These are phyloP conservation scores for Citrullus mucosospermus DNA, from an alignment of 306 rosid genomes.

Conservation along the genomic window DNA sequence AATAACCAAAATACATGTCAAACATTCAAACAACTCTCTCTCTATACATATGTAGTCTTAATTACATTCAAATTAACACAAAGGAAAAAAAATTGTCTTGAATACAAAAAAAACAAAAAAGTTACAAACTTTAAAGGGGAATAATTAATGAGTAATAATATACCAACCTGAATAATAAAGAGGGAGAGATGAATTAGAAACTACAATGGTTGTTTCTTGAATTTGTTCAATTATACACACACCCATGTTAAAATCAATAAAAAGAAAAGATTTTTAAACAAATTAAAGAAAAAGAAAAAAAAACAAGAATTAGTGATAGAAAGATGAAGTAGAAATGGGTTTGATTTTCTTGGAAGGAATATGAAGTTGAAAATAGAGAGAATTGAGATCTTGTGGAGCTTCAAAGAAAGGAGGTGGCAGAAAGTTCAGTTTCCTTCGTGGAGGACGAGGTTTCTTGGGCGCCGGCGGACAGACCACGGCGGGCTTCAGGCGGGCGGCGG, in stretches of 20 bases:
- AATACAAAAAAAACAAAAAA: no score
- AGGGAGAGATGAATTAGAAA: background rate
- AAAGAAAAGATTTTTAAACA: background rate
- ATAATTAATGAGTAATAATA: no score
- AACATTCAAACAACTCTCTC: no score
- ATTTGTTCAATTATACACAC: background rate
- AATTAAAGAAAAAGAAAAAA: background rate
- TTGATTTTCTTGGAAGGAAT: conserved; percentile 22
- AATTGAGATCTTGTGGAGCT: conserved; percentile 37
- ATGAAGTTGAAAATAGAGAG: conserved; percentile 16
- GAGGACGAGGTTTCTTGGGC: conserved; percentile 38
- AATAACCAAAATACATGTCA: no score
- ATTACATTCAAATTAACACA: no score
- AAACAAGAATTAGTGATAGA: background rate
- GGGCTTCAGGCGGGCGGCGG: conserved; percentile 9
- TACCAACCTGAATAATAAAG: background rate
- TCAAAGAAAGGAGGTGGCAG: conserved; percentile 20
- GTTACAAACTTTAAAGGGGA: no score
- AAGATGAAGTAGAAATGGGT: conserved; percentile 9
- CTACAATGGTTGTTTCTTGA: background rate
- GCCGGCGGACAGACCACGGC: conserved; percentile 45
- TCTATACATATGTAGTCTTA: no score
- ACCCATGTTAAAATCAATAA: background rate
- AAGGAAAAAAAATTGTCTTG: no score
- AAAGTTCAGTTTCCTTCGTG: conserved; percentile 9